Conservation (phyloP, 768 basidiomycete genomes). For the Boletus bicolor region DNA sequence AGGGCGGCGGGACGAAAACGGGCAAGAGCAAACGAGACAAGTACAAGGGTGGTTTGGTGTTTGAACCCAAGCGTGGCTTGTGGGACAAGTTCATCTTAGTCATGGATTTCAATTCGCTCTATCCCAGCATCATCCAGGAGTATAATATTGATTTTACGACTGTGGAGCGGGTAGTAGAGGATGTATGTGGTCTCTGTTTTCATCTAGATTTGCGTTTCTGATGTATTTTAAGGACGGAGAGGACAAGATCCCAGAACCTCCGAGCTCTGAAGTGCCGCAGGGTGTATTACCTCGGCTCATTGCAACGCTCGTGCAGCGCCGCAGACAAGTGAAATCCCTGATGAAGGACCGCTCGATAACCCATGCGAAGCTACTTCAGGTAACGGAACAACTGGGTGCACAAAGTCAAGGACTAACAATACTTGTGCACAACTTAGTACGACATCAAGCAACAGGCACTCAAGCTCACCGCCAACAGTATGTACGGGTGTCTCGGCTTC, state of each 20-base stretch:
- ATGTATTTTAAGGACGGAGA: slow-evolving; percentile 49
- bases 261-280: slow-evolving; percentile 61
- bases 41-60: slow-evolving; percentile 97
- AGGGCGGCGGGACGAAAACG: slow-evolving; percentile 41
- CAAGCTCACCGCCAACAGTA: slow-evolving; percentile 98
- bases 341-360: slow-evolving; percentile 86
- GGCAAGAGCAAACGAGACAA: slow-evolving; percentile 82
- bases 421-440: slow-evolving; percentile 48
- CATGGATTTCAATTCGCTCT: slow-evolving; percentile 99
- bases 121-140: slow-evolving; percentile 99
- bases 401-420: background rate
- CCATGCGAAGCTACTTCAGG: slow-evolving; percentile 79
- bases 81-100: slow-evolving; percentile 98
- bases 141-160: slow-evolving; percentile 99
- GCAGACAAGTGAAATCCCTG: slow-evolving; percentile 84
- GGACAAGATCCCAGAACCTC: slow-evolving; percentile 89
- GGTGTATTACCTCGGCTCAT: slow-evolving; percentile 97
- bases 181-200: slow-evolving; percentile 35
- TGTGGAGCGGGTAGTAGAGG: slow-evolving; percentile 66
- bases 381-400: slow-evolving; percentile 28
- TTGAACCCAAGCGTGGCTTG: slow-evolving; percentile 91
- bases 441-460: slow-evolving; percentile 97
- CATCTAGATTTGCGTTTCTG: background rate
- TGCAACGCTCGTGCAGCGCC: slow-evolving; percentile 89
- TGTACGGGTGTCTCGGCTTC: slow-evolving; percentile 99